phyloP scores from a whole-genome alignment of 169 alveolate genomes.

The Fabrea salina region DNA sequence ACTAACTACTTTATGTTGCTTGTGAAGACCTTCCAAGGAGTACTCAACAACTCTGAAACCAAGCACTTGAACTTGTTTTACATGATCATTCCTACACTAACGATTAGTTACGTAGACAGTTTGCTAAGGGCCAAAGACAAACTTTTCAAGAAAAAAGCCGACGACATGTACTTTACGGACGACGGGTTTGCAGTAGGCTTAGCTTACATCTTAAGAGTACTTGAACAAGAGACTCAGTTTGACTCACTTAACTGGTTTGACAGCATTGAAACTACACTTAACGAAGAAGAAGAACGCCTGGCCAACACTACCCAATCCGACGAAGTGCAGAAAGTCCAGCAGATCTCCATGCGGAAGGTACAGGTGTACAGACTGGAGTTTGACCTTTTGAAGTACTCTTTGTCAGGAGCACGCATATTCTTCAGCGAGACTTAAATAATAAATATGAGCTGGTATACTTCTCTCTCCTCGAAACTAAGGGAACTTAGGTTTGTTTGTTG shows the following conservation, averaged over 20 bases:
- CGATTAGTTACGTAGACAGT: constrained; percentile 69
- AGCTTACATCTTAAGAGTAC: constrained; percentile 72
- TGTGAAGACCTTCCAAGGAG: constrained; percentile 65
- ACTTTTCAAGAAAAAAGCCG: constrained; percentile 60
- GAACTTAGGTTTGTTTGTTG: constrained; percentile 53
- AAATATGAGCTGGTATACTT: constrained; percentile 55
- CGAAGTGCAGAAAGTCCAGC: constrained; percentile 17
- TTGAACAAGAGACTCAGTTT: constrained; percentile 62
- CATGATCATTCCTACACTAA: constrained; percentile 74
- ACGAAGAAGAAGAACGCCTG: constrained; percentile 9
- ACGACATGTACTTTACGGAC: constrained; percentile 56
- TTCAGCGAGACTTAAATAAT: constrained; percentile 1
- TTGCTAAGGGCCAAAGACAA: constrained; percentile 75
- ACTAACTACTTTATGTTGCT: constrained; percentile 71
- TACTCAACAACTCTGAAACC: constrained; percentile 48
- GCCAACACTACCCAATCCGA: neutral
- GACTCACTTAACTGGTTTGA: constrained; percentile 74
- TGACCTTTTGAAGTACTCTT: constrained; percentile 8
- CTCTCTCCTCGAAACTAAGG: constrained; percentile 37
- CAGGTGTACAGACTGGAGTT: constrained; percentile 9
- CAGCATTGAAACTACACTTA: neutral
- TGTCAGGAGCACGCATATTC: constrained; percentile 22
- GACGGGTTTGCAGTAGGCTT: constrained; percentile 86
- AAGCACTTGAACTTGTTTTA: constrained; percentile 74
- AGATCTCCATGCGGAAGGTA: neutral